Conservation (phyloP, 2,329 filamentous ascomycete genomes). For the Aspergillus novoparasiticus region DNA sequence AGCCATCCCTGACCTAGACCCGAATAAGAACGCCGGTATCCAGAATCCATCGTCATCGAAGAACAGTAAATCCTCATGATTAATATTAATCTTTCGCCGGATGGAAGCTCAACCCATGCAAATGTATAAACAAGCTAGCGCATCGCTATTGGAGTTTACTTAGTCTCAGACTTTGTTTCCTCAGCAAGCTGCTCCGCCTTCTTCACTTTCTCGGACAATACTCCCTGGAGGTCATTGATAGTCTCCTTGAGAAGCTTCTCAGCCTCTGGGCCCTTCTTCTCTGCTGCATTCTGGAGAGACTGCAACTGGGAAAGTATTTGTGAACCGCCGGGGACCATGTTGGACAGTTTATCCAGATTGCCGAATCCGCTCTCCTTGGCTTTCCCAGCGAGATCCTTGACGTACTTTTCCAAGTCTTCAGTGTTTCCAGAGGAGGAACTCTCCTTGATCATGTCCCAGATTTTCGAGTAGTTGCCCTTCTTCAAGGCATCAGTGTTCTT, state of each 20-base stretch:
- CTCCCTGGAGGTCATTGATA: conserved; percentile 42
- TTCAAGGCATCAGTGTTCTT: conserved; percentile 70
- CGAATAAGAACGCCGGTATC: not conserved
- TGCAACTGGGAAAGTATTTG: conserved; percentile 68
- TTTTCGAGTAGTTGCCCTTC: conserved; percentile 64
- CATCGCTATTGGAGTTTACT: conserved; percentile 1
- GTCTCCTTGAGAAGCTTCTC: conserved; percentile 70
- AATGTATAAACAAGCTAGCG: not conserved
- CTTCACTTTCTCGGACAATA: conserved; percentile 24
- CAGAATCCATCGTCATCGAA: not conserved
- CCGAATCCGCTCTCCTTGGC: conserved; percentile 56
- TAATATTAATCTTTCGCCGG: not conserved
- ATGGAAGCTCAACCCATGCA: not conserved
- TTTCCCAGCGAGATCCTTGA: conserved; percentile 62
- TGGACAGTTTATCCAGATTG: conserved; percentile 63
- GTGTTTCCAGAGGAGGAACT: conserved; percentile 65
- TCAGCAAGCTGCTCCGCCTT: conserved; percentile 25
- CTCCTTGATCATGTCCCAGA: conserved; percentile 64
- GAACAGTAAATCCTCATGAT: not conserved
- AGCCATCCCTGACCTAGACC: not conserved
- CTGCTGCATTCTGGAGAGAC: conserved; percentile 64
- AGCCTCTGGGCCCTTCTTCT: conserved; percentile 70
- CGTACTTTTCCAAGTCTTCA: conserved; percentile 62
- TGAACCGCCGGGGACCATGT: conserved; percentile 65
- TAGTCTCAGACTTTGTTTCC: conserved; percentile 20